A percentile compares a stretch with the other conserved stretches of the same genome.
These are phyloP conservation scores for Suhomyces taliae DNA, from an alignment of 1,139 yeast species.

Conservation along the genomic window DNA sequence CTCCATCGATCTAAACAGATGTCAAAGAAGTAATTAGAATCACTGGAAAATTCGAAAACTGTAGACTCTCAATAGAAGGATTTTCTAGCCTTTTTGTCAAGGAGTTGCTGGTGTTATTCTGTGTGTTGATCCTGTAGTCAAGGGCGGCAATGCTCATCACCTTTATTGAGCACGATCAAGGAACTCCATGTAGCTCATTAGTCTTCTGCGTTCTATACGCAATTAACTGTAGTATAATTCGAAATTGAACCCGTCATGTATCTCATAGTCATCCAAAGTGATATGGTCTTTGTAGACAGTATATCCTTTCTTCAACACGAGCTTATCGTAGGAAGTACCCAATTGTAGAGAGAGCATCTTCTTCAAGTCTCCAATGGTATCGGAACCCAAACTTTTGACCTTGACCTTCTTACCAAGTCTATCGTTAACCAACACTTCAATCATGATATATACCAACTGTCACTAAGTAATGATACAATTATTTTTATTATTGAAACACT, in stretches of 20 bases:
- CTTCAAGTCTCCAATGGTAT: conserved; percentile 90
- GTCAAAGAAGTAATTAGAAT: too few relatives aligned
- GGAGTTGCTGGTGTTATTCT: too few relatives aligned
- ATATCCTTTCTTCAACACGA: conserved; percentile 72
- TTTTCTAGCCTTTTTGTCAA: too few relatives aligned
- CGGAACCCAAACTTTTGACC: conserved; percentile 84
- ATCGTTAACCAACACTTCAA: conserved; percentile 20
- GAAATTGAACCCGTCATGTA: conserved; percentile 84
- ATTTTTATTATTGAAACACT: too few relatives aligned
- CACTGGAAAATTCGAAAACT: too few relatives aligned
- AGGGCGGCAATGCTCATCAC: too few relatives aligned
- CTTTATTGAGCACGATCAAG: too few relatives aligned
- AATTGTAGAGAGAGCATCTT: conserved; percentile 78
- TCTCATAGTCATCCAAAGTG: conserved; percentile 86
- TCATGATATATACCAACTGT: conserved; percentile 9
- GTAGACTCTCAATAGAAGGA: too few relatives aligned
- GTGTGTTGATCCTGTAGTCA: too few relatives aligned
- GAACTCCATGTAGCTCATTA: too few relatives aligned
- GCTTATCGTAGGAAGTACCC: conserved; percentile 69
- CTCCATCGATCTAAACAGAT: too few relatives aligned
- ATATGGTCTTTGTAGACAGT: conserved; percentile 86
- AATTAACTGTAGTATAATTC: conserved; percentile 70
- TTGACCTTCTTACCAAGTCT: conserved; percentile 83
- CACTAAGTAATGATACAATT: too few relatives aligned
- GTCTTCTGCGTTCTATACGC: not conserved